Conservation (phyloP, 805 yeast genomes). For the Metschnikowia matae region DNA sequence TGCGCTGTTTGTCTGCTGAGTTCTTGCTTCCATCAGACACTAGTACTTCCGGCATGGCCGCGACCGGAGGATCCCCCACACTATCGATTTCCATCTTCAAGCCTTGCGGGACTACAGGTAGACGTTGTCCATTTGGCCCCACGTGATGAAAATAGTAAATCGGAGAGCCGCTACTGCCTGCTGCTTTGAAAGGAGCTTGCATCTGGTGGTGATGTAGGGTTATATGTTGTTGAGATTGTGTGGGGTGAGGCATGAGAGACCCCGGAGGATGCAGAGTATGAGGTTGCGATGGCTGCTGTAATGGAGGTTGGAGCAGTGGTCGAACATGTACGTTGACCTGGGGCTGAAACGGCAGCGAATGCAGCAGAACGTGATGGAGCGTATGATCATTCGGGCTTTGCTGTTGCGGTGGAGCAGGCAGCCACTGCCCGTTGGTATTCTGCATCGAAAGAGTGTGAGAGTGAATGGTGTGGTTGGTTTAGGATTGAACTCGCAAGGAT, state of each 20-base stretch:
- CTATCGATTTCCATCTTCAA: not conserved
- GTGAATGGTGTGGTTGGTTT: not conserved
- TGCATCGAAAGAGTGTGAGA: not conserved
- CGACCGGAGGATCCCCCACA: not conserved
- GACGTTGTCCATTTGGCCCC: not conserved
- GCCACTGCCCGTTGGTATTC: slow-evolving; percentile 1
- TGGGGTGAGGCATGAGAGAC: not conserved
- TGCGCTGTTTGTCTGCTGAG: slow-evolving; percentile 15
- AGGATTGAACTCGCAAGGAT: not conserved
- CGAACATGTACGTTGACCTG: not conserved
- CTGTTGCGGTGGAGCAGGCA: not conserved
- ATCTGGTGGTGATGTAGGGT: not conserved
- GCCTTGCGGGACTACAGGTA: not conserved
- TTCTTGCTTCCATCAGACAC: not conserved
- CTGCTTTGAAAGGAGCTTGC: not conserved
- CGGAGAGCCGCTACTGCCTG: not conserved
- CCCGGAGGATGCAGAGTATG: not conserved
- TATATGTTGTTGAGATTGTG: not conserved
- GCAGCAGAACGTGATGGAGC: not conserved
- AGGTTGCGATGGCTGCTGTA: not conserved
- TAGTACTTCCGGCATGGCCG: not conserved
- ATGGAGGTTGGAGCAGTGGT: slow-evolving; percentile 2
- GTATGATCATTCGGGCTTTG: not conserved
- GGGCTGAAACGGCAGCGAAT: not conserved
- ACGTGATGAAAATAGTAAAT: not conserved